Evolutionary conservation across 1,284 basidiomycete species (phyloP).

Genomic region (Rhodotorula sp.): DNA sequence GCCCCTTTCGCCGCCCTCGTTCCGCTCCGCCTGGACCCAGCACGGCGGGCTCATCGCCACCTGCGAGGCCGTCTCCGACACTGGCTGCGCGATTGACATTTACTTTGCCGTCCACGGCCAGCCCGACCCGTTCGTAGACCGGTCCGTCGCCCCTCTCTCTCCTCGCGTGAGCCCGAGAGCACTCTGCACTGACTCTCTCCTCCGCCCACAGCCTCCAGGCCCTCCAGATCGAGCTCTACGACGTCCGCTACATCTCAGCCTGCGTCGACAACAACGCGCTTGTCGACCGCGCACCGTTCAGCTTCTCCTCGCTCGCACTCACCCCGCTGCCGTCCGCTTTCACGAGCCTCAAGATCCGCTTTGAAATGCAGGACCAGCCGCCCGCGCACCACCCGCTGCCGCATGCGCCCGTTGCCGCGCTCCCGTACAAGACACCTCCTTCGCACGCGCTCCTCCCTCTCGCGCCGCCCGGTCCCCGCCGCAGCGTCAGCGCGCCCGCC

Average conservation of each 20-base stretch:
- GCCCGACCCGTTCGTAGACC: background rate
- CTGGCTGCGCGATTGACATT: background rate
- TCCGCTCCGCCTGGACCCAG: background rate
- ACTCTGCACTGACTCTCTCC: background rate
- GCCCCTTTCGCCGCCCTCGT: background rate
- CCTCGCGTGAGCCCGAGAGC: no score
- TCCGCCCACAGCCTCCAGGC: background rate
- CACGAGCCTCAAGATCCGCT: background rate
- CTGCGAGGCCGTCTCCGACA: background rate
- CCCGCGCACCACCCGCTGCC: background rate
- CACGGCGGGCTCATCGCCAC: constrained; percentile 10
- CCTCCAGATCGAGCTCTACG: constrained; percentile 1
- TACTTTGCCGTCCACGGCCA: background rate
- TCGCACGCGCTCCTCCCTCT: no score
- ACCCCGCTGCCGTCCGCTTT: background rate
- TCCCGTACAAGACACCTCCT: no score
- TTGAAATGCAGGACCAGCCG: background rate
- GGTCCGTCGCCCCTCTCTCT: background rate
- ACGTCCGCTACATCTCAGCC: constrained; percentile 1
- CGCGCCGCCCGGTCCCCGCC: no score
- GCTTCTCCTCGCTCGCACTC: background rate
- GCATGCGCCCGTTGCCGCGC: no score
- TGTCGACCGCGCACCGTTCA: background rate
- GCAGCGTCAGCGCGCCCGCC: no score
- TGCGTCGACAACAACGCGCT: background rate